Conservation (phyloP, 2,329 filamentous ascomycete genomes). For the Zymoseptoria tritici region DNA sequence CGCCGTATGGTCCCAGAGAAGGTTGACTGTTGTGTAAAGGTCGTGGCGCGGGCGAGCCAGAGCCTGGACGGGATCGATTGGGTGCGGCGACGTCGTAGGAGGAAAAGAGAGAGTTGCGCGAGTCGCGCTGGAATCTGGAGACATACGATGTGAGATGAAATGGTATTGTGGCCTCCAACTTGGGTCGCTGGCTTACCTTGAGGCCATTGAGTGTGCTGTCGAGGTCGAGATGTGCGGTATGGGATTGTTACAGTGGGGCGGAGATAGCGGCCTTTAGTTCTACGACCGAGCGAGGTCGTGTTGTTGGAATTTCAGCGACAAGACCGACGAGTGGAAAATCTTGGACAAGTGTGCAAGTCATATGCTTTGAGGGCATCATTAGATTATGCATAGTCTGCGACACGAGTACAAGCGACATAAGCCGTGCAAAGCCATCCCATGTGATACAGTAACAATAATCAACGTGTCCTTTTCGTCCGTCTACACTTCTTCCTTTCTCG, state of each 20-base stretch:
- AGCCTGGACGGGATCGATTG: conserved; percentile 26
- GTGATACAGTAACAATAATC: not conserved
- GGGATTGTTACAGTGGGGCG: not conserved
- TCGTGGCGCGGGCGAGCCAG: conserved; percentile 17
- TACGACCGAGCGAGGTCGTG: no score
- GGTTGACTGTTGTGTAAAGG: conserved; percentile 16
- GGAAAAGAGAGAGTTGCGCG: conserved; percentile 36
- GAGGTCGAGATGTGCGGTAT: not conserved
- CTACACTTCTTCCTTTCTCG: not conserved
- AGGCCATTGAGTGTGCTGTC: not conserved
- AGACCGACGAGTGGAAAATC: not conserved
- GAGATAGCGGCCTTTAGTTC: not conserved
- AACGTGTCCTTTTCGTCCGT: not conserved
- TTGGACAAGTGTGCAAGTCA: not conserved
- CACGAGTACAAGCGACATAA: not conserved
- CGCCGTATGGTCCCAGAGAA: conserved; percentile 13
- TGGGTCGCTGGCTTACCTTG: not conserved
- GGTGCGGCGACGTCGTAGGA: conserved; percentile 28
- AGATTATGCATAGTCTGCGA: not conserved
- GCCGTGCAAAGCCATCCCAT: not conserved
- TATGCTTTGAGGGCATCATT: not conserved
- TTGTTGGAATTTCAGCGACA: not conserved
- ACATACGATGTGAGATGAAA: not conserved
- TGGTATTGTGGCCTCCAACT: not conserved
- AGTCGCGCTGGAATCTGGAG: conserved; percentile 27